These are phyloP conservation scores for Diddensiella caesifluorescens DNA, from an alignment of 805 yeast species.

Conservation along the genomic window DNA sequence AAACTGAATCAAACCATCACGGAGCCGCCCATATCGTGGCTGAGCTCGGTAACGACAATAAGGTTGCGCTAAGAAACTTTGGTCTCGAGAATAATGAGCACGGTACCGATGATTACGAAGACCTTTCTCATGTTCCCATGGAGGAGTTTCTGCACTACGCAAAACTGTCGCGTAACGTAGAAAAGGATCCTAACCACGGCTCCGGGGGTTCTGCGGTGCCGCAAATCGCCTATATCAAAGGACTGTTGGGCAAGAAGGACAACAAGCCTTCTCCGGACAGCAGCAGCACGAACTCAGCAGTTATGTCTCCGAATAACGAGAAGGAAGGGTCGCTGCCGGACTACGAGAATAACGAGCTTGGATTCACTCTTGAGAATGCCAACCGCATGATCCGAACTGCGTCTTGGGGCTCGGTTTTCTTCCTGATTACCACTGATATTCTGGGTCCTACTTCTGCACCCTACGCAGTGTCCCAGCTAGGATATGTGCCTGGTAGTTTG, in stretches of 20 bases:
- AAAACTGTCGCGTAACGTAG: conserved; percentile 18
- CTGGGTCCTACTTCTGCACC: conserved; percentile 45
- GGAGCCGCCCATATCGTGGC: too few relatives aligned
- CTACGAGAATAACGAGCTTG: not conserved
- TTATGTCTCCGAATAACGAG: too few relatives aligned
- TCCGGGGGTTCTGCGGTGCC: conserved; percentile 9
- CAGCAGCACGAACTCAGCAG: not conserved
- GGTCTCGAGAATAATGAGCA: not conserved
- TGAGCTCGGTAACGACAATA: not conserved
- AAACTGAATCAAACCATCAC: too few relatives aligned
- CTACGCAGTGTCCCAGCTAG: conserved; percentile 40
- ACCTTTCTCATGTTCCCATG: conserved; percentile 16
- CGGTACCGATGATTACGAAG: conserved; percentile 2
- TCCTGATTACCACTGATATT: conserved; percentile 44
- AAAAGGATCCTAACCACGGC: conserved; percentile 13
- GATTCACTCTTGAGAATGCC: conserved; percentile 13
- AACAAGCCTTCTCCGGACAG: not conserved
- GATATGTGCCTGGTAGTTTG: conserved; percentile 43
- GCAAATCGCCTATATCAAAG: conserved; percentile 15
- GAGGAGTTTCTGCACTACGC: conserved; percentile 23
- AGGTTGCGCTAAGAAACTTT: conserved; percentile 1
- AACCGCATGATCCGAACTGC: conserved; percentile 23
- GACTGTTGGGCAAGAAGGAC: conserved; percentile 10
- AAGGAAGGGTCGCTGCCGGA: conserved; percentile 4
- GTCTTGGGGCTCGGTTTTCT: conserved; percentile 35